A percentile compares a stretch with the other conserved stretches of the same genome.
These are phyloP conservation scores for Malbranchea zuffiana DNA, from an alignment of 2,329 filamentous ascomycete genomes.

Conservation along the genomic window DNA sequence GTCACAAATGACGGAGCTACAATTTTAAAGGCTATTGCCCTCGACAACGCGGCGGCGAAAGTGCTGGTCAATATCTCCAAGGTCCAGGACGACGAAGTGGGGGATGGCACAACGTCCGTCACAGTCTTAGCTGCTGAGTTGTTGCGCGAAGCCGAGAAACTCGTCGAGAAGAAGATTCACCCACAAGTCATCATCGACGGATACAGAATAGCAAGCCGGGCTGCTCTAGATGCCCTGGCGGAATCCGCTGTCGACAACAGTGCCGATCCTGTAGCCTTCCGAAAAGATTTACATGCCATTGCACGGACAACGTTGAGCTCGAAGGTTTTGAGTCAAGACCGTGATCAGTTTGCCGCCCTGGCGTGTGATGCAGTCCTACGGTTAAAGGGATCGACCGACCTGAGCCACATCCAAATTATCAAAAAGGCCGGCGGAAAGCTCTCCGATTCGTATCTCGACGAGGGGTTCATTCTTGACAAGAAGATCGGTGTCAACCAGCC, in stretches of 20 bases:
- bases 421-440: slow-evolving; percentile 98
- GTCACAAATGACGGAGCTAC: slow-evolving; percentile 98
- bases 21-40: slow-evolving; percentile 93
- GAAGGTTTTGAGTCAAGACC: slow-evolving; percentile 86
- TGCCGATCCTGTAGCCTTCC: slow-evolving; percentile 70
- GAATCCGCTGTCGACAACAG: slow-evolving; percentile 82
- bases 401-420: slow-evolving; percentile 98
- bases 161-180: slow-evolving; percentile 97
- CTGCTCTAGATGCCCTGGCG: slow-evolving; percentile 74
- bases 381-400: slow-evolving; percentile 78
- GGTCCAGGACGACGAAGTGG: slow-evolving; percentile 97
- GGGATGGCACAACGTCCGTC: slow-evolving; percentile 96
- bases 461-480: slow-evolving; percentile 98
- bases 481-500: slow-evolving; percentile 98
- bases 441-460: slow-evolving; percentile 92
- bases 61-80: slow-evolving; percentile 99
- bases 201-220: slow-evolving; percentile 89
- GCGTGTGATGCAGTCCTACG: slow-evolving; percentile 86
- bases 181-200: slow-evolving; percentile 99
- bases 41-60: slow-evolving; percentile 97
- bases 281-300: slow-evolving; percentile 79
- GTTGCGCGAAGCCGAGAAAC: slow-evolving; percentile 88
- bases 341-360: slow-evolving; percentile 79
- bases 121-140: slow-evolving; percentile 91
- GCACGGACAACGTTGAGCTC: slow-evolving; percentile 93